Evolutionary conservation across 345 rosid species (phyloP), one percentile per base, ranked within the genome.

Genomic region (Geranium brycei): DNA sequence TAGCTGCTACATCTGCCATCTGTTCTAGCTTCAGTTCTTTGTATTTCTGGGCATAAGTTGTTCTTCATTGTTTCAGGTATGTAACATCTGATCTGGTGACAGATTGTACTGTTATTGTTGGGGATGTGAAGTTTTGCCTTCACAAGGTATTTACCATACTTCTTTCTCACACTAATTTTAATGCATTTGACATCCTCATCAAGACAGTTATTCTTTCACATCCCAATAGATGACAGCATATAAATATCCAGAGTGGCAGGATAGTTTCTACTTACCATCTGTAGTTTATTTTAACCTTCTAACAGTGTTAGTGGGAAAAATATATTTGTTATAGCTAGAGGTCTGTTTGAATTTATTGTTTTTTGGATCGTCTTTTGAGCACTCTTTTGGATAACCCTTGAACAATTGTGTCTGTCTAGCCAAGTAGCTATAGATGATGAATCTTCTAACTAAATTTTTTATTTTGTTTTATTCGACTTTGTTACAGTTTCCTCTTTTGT

Each of bases 401-500:
- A 23, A 23, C 28, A 23, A 23, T 23, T 23, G 59, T 0, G 13
- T 59, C 61, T 17, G 23, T 59, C 28, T 30, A 4, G 30, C 30
- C 15, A n/a, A 14, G 2, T 59, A 13, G 3, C 12, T 59, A 8
- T 59, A 23, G 12, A 58, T 57, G 31, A n/a, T 51, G 56, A n/a
- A 31, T n/a, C 28, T 23, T 23, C 28, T 23, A 23, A 4, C 41
- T 4, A 1, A 35, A 35, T 7, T 19, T 19, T 12, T 64, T 12
- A n/a, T 51, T 15, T 53, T 19, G 5, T 66, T 60, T 62, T 69
- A 32, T 55, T 65, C 40, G 60, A 4, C 5, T 62, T 58, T 58
- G 60, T 59, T 65, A 75, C 92, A 91, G 98, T 91, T 91, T 66
- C 98, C 98, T 57, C 85, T 91, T 58, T 76, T 91, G 78, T 91